phyloP scores from a whole-genome alignment of 345 rosid genomes.

The Cardamine occulta region DNA sequence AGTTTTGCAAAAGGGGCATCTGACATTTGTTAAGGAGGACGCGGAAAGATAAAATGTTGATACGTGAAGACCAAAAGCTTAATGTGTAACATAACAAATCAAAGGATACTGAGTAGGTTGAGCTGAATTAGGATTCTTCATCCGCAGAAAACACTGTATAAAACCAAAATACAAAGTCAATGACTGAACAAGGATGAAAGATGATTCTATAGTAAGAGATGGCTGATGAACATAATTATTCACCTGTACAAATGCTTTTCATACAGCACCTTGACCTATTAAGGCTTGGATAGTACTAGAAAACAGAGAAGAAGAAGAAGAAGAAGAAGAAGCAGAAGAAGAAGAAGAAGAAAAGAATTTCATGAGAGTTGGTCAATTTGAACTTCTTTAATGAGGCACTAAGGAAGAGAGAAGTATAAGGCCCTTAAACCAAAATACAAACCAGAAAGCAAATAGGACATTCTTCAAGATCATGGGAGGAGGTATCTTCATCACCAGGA shows the following conservation, averaged over 20 bases:
- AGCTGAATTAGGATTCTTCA: slow-evolving; percentile 81
- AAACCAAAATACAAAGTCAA: slow-evolving; percentile 28
- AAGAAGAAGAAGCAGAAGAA: neutral
- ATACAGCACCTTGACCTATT: slow-evolving; percentile 88
- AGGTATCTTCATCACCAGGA: slow-evolving; percentile 81
- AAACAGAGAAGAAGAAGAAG: slow-evolving; percentile 26
- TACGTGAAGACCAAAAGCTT: slow-evolving; percentile 3
- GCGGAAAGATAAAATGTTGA: neutral
- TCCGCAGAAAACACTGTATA: slow-evolving; percentile 79
- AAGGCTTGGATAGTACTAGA: slow-evolving; percentile 85
- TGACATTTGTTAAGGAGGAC: slow-evolving; percentile 54
- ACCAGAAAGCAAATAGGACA: slow-evolving; percentile 97
- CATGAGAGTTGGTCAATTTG: neutral
- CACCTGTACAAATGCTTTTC: slow-evolving; percentile 93
- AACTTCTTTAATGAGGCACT: neutral
- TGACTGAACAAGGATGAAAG: neutral
- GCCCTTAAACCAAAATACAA: slow-evolving; percentile 35
- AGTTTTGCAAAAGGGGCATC: slow-evolving; percentile 96
- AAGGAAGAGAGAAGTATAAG: neutral
- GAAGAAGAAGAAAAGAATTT: neutral
- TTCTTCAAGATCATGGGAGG: slow-evolving; percentile 71
- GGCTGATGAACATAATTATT: slow-evolving; percentile 28
- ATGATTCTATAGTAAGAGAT: slow-evolving; percentile 2
- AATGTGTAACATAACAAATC: neutral
- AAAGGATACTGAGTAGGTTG: slow-evolving; percentile 93